Evolutionary conservation across 2,329 filamentous ascomycete genomes (phyloP).

Genomic region (Diaporthe ilicicola): DNA sequence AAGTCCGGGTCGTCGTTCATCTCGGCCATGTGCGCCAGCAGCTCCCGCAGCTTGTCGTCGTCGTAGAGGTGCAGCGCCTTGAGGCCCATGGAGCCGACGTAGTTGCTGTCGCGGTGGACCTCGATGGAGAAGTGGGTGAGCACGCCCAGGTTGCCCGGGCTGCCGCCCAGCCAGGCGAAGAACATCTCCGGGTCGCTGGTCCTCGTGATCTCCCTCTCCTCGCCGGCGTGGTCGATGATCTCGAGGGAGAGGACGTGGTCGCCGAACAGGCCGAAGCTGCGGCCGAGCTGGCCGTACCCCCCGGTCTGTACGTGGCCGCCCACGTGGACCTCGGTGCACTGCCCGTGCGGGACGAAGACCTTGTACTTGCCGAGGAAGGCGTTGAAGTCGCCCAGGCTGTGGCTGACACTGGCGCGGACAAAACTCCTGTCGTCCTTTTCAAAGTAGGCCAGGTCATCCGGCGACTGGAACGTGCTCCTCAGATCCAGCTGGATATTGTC

Average conservation of each 20-base stretch:
- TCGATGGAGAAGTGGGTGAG: constrained; percentile 62
- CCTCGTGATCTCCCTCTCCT: constrained; percentile 55
- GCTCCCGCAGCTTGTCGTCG: constrained; percentile 46
- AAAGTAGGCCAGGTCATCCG: constrained; percentile 43
- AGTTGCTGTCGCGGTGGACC: constrained; percentile 39
- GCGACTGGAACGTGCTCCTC: constrained; percentile 47
- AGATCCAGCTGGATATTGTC: constrained; percentile 57
- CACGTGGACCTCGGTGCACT: constrained; percentile 54
- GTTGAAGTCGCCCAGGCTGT: constrained; percentile 52
- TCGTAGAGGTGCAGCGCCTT: constrained; percentile 53
- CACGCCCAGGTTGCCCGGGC: constrained; percentile 65
- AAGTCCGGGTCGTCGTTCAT: constrained; percentile 54
- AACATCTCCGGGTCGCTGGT: constrained; percentile 63
- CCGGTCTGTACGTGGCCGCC: constrained; percentile 59
- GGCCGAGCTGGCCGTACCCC: constrained; percentile 56
- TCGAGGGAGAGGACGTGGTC: constrained; percentile 60
- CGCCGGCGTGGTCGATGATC: constrained; percentile 56
- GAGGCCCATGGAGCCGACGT: constrained; percentile 51
- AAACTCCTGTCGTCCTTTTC: constrained; percentile 46
- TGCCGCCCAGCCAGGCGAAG: constrained; percentile 66
- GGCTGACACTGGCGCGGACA: constrained; percentile 51
- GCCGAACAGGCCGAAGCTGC: constrained; percentile 61
- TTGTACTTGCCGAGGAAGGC: constrained; percentile 49
- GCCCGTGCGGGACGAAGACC: constrained; percentile 55
- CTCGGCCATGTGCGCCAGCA: constrained; percentile 50